phyloP scores from a whole-genome alignment of 2,329 filamentous ascomycete genomes.

The Colletotrichum siamense region DNA sequence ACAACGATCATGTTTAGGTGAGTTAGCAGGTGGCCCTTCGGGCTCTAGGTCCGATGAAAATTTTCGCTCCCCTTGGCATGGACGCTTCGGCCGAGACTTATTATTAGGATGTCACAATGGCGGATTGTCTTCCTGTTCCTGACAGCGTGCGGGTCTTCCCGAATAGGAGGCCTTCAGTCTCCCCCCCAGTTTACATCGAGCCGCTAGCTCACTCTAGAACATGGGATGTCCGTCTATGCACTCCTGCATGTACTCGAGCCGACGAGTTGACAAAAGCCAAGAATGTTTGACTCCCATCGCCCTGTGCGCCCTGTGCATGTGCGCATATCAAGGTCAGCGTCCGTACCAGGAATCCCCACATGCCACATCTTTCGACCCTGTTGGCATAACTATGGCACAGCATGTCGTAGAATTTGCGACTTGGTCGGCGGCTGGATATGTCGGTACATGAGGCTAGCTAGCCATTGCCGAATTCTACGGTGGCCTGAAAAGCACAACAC shows the following conservation, averaged over 20 bases:
- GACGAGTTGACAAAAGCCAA: not conserved
- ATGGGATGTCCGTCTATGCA: not conserved
- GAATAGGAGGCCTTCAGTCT: not conserved
- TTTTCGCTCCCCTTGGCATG: not conserved
- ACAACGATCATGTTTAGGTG: not conserved
- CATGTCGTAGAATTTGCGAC: not conserved
- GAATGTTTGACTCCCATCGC: not conserved
- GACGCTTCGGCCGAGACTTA: not conserved
- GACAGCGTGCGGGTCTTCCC: not conserved
- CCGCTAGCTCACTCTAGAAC: not conserved
- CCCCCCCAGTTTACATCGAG: not conserved
- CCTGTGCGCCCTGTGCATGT: not conserved
- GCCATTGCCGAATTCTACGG: not conserved
- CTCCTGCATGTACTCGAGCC: not conserved
- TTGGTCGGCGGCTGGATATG: not conserved
- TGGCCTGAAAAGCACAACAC: not conserved
- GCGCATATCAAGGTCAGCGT: not conserved
- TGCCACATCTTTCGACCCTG: not conserved
- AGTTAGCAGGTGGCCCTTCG: not conserved
- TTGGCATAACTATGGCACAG: not conserved
- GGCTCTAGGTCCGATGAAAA: not conserved
- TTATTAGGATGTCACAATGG: not conserved
- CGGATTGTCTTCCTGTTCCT: not conserved
- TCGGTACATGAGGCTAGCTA: not conserved
- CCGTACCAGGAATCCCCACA: not conserved